A percentile compares a stretch with the other conserved stretches of the same genome.
These are phyloP conservation scores for Mucuna pruriens DNA, from an alignment of 306 rosid genomes.

Conservation along the genomic window DNA sequence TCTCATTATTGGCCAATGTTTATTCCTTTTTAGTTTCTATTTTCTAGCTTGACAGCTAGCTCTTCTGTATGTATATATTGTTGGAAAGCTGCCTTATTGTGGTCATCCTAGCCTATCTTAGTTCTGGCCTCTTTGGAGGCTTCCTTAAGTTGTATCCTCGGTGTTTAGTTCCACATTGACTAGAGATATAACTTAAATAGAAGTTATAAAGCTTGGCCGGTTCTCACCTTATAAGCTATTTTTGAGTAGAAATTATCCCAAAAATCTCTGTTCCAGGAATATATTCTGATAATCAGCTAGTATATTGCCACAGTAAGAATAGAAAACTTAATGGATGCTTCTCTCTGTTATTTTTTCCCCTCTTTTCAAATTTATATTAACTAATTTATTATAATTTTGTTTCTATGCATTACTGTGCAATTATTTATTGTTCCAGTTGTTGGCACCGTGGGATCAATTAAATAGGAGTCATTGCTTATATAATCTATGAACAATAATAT, in stretches of 20 bases:
- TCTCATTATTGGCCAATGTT: neutral
- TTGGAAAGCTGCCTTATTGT: no score
- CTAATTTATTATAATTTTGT: neutral
- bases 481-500: no score
- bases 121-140: no score
- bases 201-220: no score
- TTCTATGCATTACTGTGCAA: neutral
- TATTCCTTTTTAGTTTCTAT: neutral
- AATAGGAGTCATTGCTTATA: no score
- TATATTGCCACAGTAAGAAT: neutral
- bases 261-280: neutral
- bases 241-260: conserved; percentile 1
- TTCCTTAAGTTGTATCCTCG: no score
- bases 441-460: no score
- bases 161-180: no score
- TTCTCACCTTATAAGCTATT: no score
- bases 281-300: conserved; percentile 9
- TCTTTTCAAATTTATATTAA: neutral
- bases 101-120: no score
- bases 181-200: no score
- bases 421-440: neutral
- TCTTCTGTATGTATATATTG: neutral
- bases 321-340: neutral
- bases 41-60: neutral
- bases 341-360: neutral